Evolutionary conservation across 106 monocot genomes (phyloP).

Genomic region (Phalaenopsis equestris): DNA sequence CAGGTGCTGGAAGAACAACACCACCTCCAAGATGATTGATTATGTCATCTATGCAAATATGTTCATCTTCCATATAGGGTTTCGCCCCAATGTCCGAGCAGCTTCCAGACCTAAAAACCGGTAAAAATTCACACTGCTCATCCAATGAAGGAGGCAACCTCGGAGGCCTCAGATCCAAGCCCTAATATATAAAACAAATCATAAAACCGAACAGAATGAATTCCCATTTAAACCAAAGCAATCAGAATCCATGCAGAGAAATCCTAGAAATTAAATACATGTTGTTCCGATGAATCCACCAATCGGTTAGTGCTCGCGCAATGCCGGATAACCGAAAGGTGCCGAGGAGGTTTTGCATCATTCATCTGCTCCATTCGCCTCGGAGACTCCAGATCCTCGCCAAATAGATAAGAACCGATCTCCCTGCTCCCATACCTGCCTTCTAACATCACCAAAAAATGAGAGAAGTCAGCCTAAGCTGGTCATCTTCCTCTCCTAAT

Average conservation of each 20-base stretch:
- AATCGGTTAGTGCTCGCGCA: slow-evolving; percentile 34
- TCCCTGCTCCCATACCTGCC: slow-evolving; percentile 14
- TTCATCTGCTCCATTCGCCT: slow-evolving; percentile 29
- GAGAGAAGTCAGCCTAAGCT: slow-evolving; percentile 7
- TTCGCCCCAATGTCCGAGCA: slow-evolving; percentile 26
- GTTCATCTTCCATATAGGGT: slow-evolving; percentile 23
- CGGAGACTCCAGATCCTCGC: slow-evolving; percentile 16
- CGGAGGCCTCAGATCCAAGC: slow-evolving; percentile 6
- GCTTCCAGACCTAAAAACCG: slow-evolving; percentile 24
- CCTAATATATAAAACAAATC: slow-evolving; percentile 3
- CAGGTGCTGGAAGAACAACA: slow-evolving; percentile 25
- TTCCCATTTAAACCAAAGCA: background rate
- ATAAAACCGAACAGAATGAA: background rate
- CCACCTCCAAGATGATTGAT: slow-evolving; percentile 26
- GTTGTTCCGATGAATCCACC: slow-evolving; percentile 12
- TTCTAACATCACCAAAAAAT: slow-evolving; percentile 18
- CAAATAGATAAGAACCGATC: slow-evolving; percentile 9
- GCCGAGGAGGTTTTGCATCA: slow-evolving; percentile 37
- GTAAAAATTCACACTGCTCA: slow-evolving; percentile 19
- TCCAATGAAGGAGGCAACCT: slow-evolving; percentile 10
- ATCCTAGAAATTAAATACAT: background rate
- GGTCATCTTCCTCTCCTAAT: slow-evolving; percentile 6
- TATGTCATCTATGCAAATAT: slow-evolving; percentile 48
- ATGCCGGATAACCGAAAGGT: slow-evolving; percentile 44
- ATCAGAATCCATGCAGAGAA: background rate